Conservation (phyloP, 495 filamentous ascomycete species). For the Margaritispora aquatica region DNA sequence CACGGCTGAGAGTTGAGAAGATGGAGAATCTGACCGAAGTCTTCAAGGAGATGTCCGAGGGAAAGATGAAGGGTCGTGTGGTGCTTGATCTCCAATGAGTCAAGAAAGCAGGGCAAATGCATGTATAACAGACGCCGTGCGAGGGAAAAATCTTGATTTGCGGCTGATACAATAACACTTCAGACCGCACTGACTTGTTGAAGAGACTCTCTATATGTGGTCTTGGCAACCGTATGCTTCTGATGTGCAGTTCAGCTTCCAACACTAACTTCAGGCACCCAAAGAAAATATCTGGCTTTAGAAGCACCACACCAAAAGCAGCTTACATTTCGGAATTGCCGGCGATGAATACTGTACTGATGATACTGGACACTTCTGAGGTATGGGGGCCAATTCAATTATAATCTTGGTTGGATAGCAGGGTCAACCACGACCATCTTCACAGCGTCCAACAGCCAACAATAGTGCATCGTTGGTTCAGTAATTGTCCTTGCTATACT, state of each 20-base stretch:
- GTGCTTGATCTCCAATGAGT: constrained; percentile 44
- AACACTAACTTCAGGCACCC: neutral
- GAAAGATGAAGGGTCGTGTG: constrained; percentile 51
- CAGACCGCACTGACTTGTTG: neutral
- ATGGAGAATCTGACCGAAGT: constrained; percentile 56
- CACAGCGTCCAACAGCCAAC: too few relatives aligned
- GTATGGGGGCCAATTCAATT: too few relatives aligned
- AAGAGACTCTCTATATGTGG: neutral
- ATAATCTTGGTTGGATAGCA: neutral
- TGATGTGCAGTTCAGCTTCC: neutral
- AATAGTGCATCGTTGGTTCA: too few relatives aligned
- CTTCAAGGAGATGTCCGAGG: constrained; percentile 54
- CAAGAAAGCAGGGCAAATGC: neutral
- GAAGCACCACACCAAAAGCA: neutral
- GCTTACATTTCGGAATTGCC: neutral
- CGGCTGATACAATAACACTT: constrained; percentile 8
- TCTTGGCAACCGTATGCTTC: neutral
- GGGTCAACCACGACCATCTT: too few relatives aligned
- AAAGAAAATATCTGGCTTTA: neutral
- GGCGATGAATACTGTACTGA: too few relatives aligned
- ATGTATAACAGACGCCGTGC: neutral
- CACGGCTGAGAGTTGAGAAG: constrained; percentile 50
- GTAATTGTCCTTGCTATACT: neutral
- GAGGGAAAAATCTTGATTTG: neutral
- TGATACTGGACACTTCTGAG: too few relatives aligned